phyloP scores from a whole-genome alignment of 2,329 filamentous ascomycete genomes.

The Phyllosticta citribraziliensis region DNA sequence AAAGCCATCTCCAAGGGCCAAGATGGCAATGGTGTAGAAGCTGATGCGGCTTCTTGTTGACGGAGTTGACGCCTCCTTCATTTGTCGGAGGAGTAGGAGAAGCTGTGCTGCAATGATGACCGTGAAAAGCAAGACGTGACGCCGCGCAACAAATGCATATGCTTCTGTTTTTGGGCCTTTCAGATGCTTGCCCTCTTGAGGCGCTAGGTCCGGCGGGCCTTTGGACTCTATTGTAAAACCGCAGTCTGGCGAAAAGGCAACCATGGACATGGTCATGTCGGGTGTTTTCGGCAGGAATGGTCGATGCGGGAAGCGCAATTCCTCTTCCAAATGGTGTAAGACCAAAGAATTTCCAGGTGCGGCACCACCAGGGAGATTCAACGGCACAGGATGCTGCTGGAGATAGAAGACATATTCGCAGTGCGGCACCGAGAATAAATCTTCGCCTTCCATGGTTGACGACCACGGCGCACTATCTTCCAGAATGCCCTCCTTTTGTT shows the following conservation, averaged over 20 bases:
- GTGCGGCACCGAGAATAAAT: constrained; percentile 55
- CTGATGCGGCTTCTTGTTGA: constrained; percentile 55
- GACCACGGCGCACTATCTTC: constrained; percentile 60
- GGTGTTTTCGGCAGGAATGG: constrained; percentile 43
- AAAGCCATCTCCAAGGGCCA: constrained; percentile 53
- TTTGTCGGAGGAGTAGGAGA: constrained; percentile 48
- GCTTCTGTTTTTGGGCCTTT: constrained; percentile 49
- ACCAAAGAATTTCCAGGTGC: constrained; percentile 14
- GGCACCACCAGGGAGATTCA: constrained; percentile 7
- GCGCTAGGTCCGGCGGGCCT: constrained; percentile 45
- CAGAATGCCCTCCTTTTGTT: constrained; percentile 51
- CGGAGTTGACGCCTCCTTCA: constrained; percentile 55
- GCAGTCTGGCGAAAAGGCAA: constrained; percentile 56
- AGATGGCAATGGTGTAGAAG: constrained; percentile 53
- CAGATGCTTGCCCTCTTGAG: constrained; percentile 43
- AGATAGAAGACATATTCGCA: constrained; percentile 87
- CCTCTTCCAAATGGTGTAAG: constrained; percentile 46
- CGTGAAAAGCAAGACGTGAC: constrained; percentile 44
- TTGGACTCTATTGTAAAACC: constrained; percentile 56
- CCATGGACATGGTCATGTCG: constrained; percentile 47
- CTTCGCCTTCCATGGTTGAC: constrained; percentile 49
- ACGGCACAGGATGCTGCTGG: constrained; percentile 53
- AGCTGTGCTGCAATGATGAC: constrained; percentile 43
- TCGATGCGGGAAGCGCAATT: constrained; percentile 50
- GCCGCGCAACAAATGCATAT: constrained; percentile 41